phyloP scores from a whole-genome alignment of 352 stramenopile species.

The Globisporangium takayamanum region DNA sequence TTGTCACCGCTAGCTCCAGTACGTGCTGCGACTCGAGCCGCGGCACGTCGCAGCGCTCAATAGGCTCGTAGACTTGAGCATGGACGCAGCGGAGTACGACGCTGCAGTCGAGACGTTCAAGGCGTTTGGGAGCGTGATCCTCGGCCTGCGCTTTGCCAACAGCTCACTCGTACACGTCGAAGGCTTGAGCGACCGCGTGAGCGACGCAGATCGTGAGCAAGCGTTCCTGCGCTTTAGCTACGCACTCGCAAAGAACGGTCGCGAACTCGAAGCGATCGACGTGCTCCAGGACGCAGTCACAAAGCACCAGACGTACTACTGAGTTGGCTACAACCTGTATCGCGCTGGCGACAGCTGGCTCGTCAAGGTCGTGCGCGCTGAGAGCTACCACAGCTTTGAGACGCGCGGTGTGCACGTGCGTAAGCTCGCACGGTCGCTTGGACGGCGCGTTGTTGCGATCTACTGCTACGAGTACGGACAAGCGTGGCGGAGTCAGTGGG shows the following conservation, averaged over 20 bases:
- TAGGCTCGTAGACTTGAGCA: slow-evolving; percentile 21
- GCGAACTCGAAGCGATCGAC: slow-evolving; percentile 22
- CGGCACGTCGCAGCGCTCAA: slow-evolving; percentile 17
- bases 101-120: slow-evolving; percentile 19
- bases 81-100: slow-evolving; percentile 1
- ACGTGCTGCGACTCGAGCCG: slow-evolving; percentile 18
- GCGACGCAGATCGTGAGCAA: slow-evolving; percentile 20
- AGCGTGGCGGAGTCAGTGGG: slow-evolving; percentile 87
- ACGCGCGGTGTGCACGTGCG: slow-evolving; percentile 18
- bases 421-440: slow-evolving; percentile 24
- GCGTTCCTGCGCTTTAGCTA: slow-evolving; percentile 38
- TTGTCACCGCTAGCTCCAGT: slow-evolving; percentile 1
- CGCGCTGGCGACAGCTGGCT: slow-evolving; percentile 23
- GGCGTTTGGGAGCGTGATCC: slow-evolving; percentile 11
- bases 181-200: background rate
- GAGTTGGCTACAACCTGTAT: slow-evolving; percentile 46
- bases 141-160: slow-evolving; percentile 1
- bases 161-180: background rate
- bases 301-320: slow-evolving; percentile 28
- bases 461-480: slow-evolving; percentile 92
- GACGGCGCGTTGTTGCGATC: slow-evolving; percentile 51
- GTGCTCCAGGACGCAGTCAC: slow-evolving; percentile 22
- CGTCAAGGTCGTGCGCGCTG: slow-evolving; percentile 24
- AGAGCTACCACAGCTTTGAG: slow-evolving; percentile 27
- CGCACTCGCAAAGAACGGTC: slow-evolving; percentile 21